Evolutionary conservation across 1,139 yeast genomes (phyloP), one percentile per base, ranked within the genome.

Genomic region (Saccharomyces hybrid): DNA sequence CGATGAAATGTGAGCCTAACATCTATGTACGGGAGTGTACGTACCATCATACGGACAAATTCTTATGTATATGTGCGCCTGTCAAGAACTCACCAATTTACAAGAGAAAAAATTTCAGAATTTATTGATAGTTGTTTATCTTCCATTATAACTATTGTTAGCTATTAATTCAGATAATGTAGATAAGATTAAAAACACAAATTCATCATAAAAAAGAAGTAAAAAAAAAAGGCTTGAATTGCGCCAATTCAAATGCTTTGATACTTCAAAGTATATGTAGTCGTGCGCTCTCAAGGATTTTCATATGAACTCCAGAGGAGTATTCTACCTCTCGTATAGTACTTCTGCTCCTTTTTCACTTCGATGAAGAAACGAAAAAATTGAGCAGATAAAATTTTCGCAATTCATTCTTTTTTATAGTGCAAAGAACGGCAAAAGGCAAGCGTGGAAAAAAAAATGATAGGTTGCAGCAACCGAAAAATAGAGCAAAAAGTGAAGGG

Each of bases 151-250:
- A 50, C 59, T 58, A 58, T 60, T 59, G 59, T 63, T 63, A 63
- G 66, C 53, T 58, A 55, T 56, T 53, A 49, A 49, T 58, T 65
- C 71, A 65, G 71, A 67, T 68, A 68, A 68, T 68, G 71, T 68
- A 68, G 71, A 68, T 68, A 68, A 68, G 71, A 59, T 59, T 60
- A 38, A 52, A 54, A 50, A 44, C 26, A 31, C 42, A 54, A 57
- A 51, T 57, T 63, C 67, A 64, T 65, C 67, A 63, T 61, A 34
- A 53, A 38, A 50, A 20, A 20, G 23, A 20, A 20, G 23, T 20
- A 51, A 47, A 20, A 32, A 27, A 16, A 48, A 28, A 13, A 27
- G 9, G 16, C 11, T 23, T 14, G 13, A 9, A 32, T 38, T n/a
- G 38, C 38, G 8, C 23, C n/a, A 13, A 13, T 47, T 47, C 49